Conservation (phyloP, 202 grass and related monocot genomes). For the Panicum hallii region DNA sequence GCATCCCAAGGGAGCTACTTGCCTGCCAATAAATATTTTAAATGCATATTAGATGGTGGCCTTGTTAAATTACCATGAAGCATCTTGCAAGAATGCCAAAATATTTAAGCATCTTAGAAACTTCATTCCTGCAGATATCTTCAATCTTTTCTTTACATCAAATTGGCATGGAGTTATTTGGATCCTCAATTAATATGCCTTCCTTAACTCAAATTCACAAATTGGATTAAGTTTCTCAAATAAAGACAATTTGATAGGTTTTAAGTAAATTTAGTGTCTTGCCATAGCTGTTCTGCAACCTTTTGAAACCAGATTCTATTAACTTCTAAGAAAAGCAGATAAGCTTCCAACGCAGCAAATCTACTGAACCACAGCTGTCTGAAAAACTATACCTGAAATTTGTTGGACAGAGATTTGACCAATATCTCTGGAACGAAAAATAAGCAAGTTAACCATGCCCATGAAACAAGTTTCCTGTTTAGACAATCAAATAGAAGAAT, state of each 20-base stretch:
- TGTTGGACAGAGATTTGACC: conserved; percentile 69
- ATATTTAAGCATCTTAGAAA: conserved; percentile 15
- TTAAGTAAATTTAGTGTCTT: conserved; percentile 19
- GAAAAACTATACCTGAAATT: conserved; percentile 66
- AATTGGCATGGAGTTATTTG: conserved; percentile 13
- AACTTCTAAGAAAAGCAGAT: conserved; percentile 30
- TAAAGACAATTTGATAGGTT: conserved; percentile 2
- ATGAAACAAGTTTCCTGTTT: conserved; percentile 91
- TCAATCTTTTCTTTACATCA: not conserved
- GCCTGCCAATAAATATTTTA: conserved; percentile 57
- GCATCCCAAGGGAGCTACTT: conserved; percentile 60
- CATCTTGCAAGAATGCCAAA: not conserved
- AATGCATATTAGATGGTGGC: conserved; percentile 1
- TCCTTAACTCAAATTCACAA: conserved; percentile 28
- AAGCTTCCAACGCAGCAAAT: conserved; percentile 11
- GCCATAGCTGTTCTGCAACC: not conserved
- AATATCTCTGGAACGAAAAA: conserved; percentile 92
- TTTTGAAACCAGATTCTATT: conserved; percentile 9
- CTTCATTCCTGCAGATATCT: not conserved
- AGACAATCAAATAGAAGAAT: conserved; percentile 34
- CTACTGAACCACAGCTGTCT: conserved; percentile 1
- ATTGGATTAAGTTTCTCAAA: not conserved
- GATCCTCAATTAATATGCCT: conserved; percentile 10
- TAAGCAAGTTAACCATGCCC: conserved; percentile 98
- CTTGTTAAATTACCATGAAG: conserved; percentile 6